Evolutionary conservation across 176 grass and related monocot species (phyloP).

Genomic region (Zoysia pacifica): DNA sequence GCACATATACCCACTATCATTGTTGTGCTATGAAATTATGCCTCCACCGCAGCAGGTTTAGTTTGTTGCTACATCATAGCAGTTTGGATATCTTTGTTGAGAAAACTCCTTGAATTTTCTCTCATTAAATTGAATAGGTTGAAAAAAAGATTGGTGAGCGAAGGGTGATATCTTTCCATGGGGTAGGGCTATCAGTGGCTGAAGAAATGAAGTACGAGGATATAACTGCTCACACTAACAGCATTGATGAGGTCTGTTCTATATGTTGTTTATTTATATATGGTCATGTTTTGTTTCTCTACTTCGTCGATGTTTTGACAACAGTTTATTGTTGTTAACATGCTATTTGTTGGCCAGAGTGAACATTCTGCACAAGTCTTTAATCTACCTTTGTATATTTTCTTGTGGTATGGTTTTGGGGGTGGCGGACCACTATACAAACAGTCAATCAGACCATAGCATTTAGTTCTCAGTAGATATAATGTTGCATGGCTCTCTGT

Average conservation of each 20-base stretch:
- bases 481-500: background rate
- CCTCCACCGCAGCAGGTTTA: slow-evolving; percentile 86
- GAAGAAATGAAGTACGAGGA: slow-evolving; percentile 76
- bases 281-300: slow-evolving; percentile 28
- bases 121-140: slow-evolving; percentile 52
- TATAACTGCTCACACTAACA: slow-evolving; percentile 50
- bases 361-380: background rate
- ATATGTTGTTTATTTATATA: slow-evolving; percentile 32
- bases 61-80: slow-evolving; percentile 20
- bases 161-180: slow-evolving; percentile 87
- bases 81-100: slow-evolving; percentile 17
- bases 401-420: background rate
- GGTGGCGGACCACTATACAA: background rate
- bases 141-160: slow-evolving; percentile 96
- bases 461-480: background rate
- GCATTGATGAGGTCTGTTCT: slow-evolving; percentile 66
- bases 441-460: background rate
- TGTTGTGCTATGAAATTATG: slow-evolving; percentile 96
- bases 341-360: slow-evolving; percentile 10
- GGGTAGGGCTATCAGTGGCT: slow-evolving; percentile 77
- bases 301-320: background rate
- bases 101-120: slow-evolving; percentile 26
- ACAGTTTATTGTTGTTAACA: slow-evolving; percentile 24
- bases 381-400: background rate
- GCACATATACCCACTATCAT: slow-evolving; percentile 90